These are phyloP conservation scores for Petasospora fabianii DNA, from an alignment of 1,139 yeast species.

Conservation along the genomic window DNA sequence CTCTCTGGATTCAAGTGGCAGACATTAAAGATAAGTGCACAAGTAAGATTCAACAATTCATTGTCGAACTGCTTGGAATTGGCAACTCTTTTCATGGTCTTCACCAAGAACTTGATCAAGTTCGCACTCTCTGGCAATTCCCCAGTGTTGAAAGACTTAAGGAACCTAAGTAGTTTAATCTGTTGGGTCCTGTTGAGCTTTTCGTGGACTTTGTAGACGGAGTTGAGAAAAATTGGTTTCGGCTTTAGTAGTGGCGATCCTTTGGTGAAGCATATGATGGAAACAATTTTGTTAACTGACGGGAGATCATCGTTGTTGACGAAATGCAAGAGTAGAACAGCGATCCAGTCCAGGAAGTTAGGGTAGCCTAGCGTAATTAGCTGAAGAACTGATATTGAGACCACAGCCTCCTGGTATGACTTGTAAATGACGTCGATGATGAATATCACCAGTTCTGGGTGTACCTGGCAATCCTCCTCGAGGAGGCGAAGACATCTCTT, in stretches of 20 bases:
- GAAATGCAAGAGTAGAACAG: slow-evolving; percentile 23
- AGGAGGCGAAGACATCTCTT: slow-evolving; percentile 47
- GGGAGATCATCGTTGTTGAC: slow-evolving; percentile 9
- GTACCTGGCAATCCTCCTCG: slow-evolving; percentile 49
- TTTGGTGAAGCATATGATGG: slow-evolving; percentile 40
- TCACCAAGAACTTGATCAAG: slow-evolving; percentile 30
- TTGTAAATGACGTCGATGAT: slow-evolving; percentile 32
- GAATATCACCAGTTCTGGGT: slow-evolving; percentile 44
- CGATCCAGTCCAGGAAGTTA: slow-evolving; percentile 25
- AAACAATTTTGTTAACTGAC: slow-evolving; percentile 34
- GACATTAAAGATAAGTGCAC: slow-evolving; percentile 49
- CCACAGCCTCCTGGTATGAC: slow-evolving; percentile 4
- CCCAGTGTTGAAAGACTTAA: slow-evolving; percentile 27
- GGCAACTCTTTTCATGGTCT: slow-evolving; percentile 15
- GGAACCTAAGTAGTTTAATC: slow-evolving; percentile 39
- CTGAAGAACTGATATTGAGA: slow-evolving; percentile 10
- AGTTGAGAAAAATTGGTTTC: slow-evolving; percentile 42
- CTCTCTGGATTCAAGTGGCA: slow-evolving; percentile 54
- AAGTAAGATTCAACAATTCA: slow-evolving; percentile 41
- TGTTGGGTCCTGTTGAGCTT: slow-evolving; percentile 35
- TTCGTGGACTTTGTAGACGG: slow-evolving; percentile 40
- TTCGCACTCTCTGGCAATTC: slow-evolving; percentile 15
- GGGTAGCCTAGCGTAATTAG: slow-evolving; percentile 12
- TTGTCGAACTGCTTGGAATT: slow-evolving; percentile 35
- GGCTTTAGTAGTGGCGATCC: slow-evolving; percentile 40